Evolutionary conservation across 768 basidiomycete species (phyloP).

Genomic region (Dioszegia hungarica): DNA sequence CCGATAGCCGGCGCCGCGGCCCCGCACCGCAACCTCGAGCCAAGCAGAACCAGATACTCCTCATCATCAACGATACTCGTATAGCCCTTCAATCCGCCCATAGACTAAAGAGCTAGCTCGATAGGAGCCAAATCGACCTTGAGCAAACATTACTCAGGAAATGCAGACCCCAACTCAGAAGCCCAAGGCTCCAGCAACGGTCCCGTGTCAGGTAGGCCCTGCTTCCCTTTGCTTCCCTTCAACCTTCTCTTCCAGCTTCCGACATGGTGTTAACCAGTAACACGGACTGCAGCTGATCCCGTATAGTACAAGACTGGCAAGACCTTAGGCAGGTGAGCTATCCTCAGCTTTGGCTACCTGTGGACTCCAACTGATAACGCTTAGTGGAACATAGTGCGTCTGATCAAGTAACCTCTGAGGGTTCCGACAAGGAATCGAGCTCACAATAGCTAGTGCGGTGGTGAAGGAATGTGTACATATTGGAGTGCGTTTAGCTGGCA

Average conservation of each 20-base stretch:
- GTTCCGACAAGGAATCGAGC: neutral
- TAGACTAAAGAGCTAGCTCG: too few relatives aligned
- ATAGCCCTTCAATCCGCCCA: too few relatives aligned
- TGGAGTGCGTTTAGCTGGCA: conserved; percentile 45
- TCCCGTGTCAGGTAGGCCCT: conserved; percentile 46
- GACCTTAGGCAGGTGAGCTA: conserved; percentile 46
- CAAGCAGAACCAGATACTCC: too few relatives aligned
- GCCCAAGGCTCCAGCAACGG: conserved; percentile 39
- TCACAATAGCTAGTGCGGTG: conserved; percentile 35
- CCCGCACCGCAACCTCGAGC: too few relatives aligned
- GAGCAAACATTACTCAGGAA: too few relatives aligned
- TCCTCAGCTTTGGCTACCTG: neutral
- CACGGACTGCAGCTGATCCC: neutral
- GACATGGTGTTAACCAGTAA: neutral
- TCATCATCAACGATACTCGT: too few relatives aligned
- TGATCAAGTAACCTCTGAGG: too few relatives aligned
- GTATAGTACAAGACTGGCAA: conserved; percentile 46
- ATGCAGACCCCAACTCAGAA: neutral
- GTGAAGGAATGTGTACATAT: conserved; percentile 79
- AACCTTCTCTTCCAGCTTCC: neutral
- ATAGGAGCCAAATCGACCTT: too few relatives aligned
- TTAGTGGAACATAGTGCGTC: conserved; percentile 73
- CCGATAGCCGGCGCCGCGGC: too few relatives aligned
- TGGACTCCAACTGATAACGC: conserved; percentile 25
- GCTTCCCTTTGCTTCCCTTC: too few relatives aligned